A percentile compares a stretch with the other conserved stretches of the same genome.
Evolutionary conservation across 2,329 filamentous ascomycete genomes (phyloP).

Genomic region (Hypoxylon sp.): DNA sequence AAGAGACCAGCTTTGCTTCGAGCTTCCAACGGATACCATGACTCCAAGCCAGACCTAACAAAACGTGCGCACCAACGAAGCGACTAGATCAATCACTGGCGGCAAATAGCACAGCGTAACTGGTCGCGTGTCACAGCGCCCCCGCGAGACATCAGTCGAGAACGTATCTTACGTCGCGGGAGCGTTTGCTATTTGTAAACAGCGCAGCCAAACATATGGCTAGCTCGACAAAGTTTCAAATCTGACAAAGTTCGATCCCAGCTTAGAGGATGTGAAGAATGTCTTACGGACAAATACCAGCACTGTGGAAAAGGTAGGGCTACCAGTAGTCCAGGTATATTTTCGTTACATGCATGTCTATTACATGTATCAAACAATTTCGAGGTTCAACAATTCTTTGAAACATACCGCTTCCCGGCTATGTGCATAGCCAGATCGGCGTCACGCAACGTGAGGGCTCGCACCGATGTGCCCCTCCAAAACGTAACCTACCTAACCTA

Average conservation of each 20-base stretch:
- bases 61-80: constrained; percentile 17
- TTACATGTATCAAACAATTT: not conserved
- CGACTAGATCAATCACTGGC: constrained; percentile 24
- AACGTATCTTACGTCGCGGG: not conserved
- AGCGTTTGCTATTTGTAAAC: constrained; percentile 17
- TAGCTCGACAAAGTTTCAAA: constrained; percentile 18
- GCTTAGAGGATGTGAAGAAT: constrained; percentile 5
- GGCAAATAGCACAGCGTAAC: constrained; percentile 29
- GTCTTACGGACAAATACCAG: constrained; percentile 4
- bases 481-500: constrained; percentile 8
- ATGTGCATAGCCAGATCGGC: constrained; percentile 37
- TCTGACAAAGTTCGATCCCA: constrained; percentile 9
- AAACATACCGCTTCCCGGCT: constrained; percentile 22
- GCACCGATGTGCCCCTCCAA: constrained; percentile 20
- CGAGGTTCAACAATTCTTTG: constrained; percentile 12
- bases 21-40: constrained; percentile 1
- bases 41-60: constrained; percentile 16
- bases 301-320: constrained; percentile 9
- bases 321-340: constrained; percentile 9
- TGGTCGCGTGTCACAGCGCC: constrained; percentile 34
- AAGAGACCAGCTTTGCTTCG: constrained; percentile 11
- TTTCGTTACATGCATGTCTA: constrained; percentile 18
- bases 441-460: constrained; percentile 20
- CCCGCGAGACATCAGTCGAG: constrained; percentile 30
- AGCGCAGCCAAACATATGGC: constrained; percentile 11